Percentiles rank a stretch among this genome's conserved stretches.
phyloP scores from a whole-genome alignment of 805 yeast species.

The Yarrowia sp. region DNA sequence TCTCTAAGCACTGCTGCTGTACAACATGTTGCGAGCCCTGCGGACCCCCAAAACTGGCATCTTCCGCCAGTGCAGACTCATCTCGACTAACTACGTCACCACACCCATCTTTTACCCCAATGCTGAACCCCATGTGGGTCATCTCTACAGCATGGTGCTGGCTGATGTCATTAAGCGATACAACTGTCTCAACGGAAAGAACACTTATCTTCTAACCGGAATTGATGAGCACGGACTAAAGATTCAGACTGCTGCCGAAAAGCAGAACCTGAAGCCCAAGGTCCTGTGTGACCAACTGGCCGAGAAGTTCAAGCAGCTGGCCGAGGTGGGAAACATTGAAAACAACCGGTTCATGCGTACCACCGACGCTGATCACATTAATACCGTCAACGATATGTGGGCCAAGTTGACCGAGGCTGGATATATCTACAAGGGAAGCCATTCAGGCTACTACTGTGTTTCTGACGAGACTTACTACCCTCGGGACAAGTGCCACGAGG shows the following conservation, averaged over 20 bases:
- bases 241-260: slow-evolving; percentile 79
- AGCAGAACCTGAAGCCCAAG: slow-evolving; percentile 53
- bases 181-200: not conserved
- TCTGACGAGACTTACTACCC: slow-evolving; percentile 95
- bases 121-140: slow-evolving; percentile 94
- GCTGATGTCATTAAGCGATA: slow-evolving; percentile 68
- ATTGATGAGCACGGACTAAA: slow-evolving; percentile 97
- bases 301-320: slow-evolving; percentile 59
- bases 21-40: not conserved
- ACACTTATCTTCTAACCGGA: slow-evolving; percentile 61
- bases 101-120: slow-evolving; percentile 96
- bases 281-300: slow-evolving; percentile 70
- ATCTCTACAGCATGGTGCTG: slow-evolving; percentile 78
- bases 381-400: slow-evolving; percentile 72
- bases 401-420: slow-evolving; percentile 53
- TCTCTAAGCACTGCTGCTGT: not conserved
- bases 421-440: slow-evolving; percentile 74
- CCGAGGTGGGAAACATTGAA: slow-evolving; percentile 52
- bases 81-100: slow-evolving; percentile 44
- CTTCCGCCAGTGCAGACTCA: not conserved
- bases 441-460: slow-evolving; percentile 91
- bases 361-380: slow-evolving; percentile 75
- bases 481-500: slow-evolving; percentile 18
- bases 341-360: slow-evolving; percentile 84
- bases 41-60: not conserved